Evolutionary conservation across 2,329 filamentous ascomycete genomes (phyloP).

Genomic region (Cercospora citrullina): DNA sequence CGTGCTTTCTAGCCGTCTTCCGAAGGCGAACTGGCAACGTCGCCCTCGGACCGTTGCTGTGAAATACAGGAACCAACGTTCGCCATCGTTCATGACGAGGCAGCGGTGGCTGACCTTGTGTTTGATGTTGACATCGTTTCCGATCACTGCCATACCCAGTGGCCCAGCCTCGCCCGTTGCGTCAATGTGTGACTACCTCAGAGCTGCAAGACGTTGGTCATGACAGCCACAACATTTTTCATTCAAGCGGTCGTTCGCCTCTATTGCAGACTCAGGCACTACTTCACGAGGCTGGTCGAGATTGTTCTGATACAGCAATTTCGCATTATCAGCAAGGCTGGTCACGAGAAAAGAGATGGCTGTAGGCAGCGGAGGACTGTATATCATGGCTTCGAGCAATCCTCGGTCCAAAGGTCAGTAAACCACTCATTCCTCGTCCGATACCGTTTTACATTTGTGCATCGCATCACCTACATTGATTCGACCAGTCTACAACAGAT

Average conservation of each 20-base stretch:
- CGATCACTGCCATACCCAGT: background rate
- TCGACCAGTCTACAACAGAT: background rate
- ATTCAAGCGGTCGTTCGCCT: background rate
- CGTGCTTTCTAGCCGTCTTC: background rate
- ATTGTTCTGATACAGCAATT: conserved; percentile 2
- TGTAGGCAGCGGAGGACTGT: background rate
- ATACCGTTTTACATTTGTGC: conserved; percentile 1
- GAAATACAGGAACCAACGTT: background rate
- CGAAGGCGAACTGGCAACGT: background rate
- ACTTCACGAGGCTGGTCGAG: background rate
- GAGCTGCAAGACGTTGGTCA: background rate
- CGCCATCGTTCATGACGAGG: conserved; percentile 1
- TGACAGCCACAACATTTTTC: background rate
- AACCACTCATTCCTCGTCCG: conserved; percentile 1
- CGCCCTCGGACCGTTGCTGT: background rate
- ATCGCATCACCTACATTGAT: background rate
- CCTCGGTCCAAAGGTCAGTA: background rate
- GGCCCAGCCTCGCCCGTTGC: conserved; percentile 1
- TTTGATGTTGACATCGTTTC: background rate
- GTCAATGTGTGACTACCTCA: background rate
- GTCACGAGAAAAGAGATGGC: conserved; percentile 2
- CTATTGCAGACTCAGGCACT: background rate
- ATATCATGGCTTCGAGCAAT: conserved; percentile 2
- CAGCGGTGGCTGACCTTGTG: background rate
- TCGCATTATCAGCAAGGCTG: conserved; percentile 1